Percentiles rank a stretch among this genome's conserved stretches.
These are phyloP conservation scores for Komagataea norvegica DNA, from an alignment of 1,139 yeast genomes.

Conservation along the genomic window DNA sequence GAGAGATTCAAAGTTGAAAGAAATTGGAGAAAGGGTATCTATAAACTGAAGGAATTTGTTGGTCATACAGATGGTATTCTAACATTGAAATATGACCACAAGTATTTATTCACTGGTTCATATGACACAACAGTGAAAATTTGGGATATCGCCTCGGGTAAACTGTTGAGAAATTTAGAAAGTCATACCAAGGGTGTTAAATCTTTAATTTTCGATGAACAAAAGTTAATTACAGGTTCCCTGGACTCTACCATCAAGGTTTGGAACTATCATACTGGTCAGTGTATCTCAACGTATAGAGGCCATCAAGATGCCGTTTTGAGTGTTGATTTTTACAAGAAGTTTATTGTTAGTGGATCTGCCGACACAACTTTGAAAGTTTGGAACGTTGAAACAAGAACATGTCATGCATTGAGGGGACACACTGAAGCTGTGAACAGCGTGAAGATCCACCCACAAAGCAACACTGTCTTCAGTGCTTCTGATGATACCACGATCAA, in stretches of 20 bases:
- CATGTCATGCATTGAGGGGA: slow-evolving; percentile 89
- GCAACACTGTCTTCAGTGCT: slow-evolving; percentile 78
- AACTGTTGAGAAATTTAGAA: slow-evolving; percentile 65
- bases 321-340: slow-evolving; percentile 63
- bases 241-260: slow-evolving; percentile 87
- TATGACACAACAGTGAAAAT: slow-evolving; percentile 84
- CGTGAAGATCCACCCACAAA: slow-evolving; percentile 77
- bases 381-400: slow-evolving; percentile 93
- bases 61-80: slow-evolving; percentile 90
- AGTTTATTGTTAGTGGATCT: slow-evolving; percentile 86
- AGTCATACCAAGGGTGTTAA: slow-evolving; percentile 88
- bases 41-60: slow-evolving; percentile 55
- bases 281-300: slow-evolving; percentile 85
- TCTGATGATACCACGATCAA: slow-evolving; percentile 89
- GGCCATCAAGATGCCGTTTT: slow-evolving; percentile 89
- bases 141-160: slow-evolving; percentile 83
- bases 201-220: slow-evolving; percentile 78
- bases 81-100: slow-evolving; percentile 76
- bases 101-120: slow-evolving; percentile 83
- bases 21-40: slow-evolving; percentile 88
- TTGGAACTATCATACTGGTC: slow-evolving; percentile 94
- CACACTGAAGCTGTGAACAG: slow-evolving; percentile 90
- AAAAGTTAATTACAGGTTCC: slow-evolving; percentile 87
- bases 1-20: slow-evolving; percentile 88
- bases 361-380: slow-evolving; percentile 90